Base-by-base conservation (phyloP, 371 early-diverging fungal genomes). In the Saksenaea oblongispora region DNA sequence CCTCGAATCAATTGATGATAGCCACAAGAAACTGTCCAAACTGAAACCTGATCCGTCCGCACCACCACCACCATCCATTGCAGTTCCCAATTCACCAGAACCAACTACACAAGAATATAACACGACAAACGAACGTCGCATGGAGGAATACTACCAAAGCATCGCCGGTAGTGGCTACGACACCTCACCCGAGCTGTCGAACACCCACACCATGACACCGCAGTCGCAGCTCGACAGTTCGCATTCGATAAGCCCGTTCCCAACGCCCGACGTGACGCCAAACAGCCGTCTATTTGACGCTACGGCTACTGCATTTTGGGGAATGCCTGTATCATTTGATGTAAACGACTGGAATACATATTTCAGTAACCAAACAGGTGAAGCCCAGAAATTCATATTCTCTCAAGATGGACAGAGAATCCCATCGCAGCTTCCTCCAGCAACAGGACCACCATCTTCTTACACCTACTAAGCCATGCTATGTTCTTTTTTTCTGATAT, bases 21-120 rank as follows among this genome's bases (percentile, higher is more conserved):
- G 73, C 37, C 67, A 65, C 54, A 62, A 47, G 51, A 47, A 47
- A 22, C 22, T 47, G 22, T 47, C 51, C 10, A 47, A 22, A 47
- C 22, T 47, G 22, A 47, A 44, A 44, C 51, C 31, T 9, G 26
- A 24, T 13, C 3, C 54, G 11, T 18, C 35, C 4, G 36, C 63
- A 5, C 62, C 63, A 3, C 65, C 63, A 3, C 65, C 69, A 13
- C 63, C 70, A 2, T 62, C 62, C 26, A 71, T 71, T 51, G 71
- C 69, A 34, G 69, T 72, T 14, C 80, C 80, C 0, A 80, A 80
- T 51, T 80, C 80, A 17, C 80, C 80, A 39, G 47, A 36, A 44
- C 31, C 59, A 37, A 27, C 5, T 11, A 18, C 31, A 31, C 31
- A 37, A 56, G 54, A 66, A 41, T 34, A 35, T 24, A 35, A 44